Base-by-base conservation (phyloP, 352 stramenopile species). In the Phytophthora fragariaefolia region DNA sequence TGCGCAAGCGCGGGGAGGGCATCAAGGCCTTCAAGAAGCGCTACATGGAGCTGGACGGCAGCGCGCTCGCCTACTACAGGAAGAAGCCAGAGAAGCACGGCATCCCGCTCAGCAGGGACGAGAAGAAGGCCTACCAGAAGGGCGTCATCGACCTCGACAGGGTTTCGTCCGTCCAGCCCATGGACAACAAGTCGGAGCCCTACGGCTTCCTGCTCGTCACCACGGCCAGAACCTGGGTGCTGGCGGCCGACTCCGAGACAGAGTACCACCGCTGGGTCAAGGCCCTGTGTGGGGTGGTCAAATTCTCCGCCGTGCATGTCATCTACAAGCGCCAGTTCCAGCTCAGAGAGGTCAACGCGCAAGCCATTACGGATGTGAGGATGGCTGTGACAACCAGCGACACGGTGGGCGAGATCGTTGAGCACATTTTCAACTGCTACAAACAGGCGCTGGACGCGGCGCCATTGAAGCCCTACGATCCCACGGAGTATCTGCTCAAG, bases 371-470 rank as follows among this genome's bases (percentile, higher is more conserved):
- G 18, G 87, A 96, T 69, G 87, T 94, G 55, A 86, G 87, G 26
- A 93, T 96, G 85, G 84, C 93, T 42, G 89, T 94, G 24, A 81
- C 83, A 1, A 91, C 86, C 0, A 80, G 83, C 4, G 87, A 96
- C 66, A 96, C 87, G 1, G 87, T 96, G n/a, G 84, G 82, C 4
- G 83, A 96, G 69, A 93, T 93, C 66, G 87, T 96, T 24, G 87
- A 94, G 79, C 84, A 93, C 54, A 94, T 96, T 24, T 96, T 96
- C 63, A 92, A 93, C 56, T 96, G 85, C 60, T 96, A 96, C 78
- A 87, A 92, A 60, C 82, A 91, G 60, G 80, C 78, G 17, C 64
- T 94, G 4, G 85, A 94, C 69, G 85, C 87, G 0, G 85, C 86
- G 0, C 85, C 87, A 8, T 69, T 96, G 57, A 74, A 74, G 42